A percentile compares a stretch with the other conserved stretches of the same genome.
These are phyloP conservation scores for Hypoxylon sp. DNA, from an alignment of 2,329 filamentous ascomycete genomes.

Conservation along the genomic window DNA sequence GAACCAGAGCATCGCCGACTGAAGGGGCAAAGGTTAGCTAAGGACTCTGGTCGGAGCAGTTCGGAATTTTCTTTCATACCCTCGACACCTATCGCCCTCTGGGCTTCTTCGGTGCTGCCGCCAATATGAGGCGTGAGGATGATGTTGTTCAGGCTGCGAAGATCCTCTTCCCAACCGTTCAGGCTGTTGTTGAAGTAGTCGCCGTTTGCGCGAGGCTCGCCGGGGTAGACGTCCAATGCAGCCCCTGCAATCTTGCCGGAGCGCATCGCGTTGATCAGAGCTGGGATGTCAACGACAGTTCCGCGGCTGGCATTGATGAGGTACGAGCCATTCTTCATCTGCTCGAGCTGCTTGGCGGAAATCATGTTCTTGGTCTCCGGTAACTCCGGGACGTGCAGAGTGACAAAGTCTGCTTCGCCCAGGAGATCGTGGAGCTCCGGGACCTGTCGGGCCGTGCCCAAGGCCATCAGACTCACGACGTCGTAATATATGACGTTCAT, in stretches of 20 bases:
- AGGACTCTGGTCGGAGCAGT: not conserved
- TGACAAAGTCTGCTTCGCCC: constrained; percentile 85
- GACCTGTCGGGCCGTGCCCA: constrained; percentile 88
- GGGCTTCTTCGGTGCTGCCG: constrained; percentile 96
- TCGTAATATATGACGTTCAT: constrained; percentile 99
- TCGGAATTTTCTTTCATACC: constrained; percentile 50
- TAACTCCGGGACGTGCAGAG: constrained; percentile 91
- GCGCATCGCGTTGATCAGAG: constrained; percentile 86
- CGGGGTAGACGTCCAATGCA: constrained; percentile 94
- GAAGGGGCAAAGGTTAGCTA: constrained; percentile 26
- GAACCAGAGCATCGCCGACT: constrained; percentile 85
- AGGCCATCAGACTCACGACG: constrained; percentile 89
- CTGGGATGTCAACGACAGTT: constrained; percentile 91
- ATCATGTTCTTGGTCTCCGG: constrained; percentile 95
- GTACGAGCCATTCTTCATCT: constrained; percentile 94
- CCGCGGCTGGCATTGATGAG: constrained; percentile 96
- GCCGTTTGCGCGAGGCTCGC: constrained; percentile 92
- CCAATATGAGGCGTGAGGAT: constrained; percentile 97
- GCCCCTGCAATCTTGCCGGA: constrained; percentile 89
- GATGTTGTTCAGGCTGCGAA: constrained; percentile 86
- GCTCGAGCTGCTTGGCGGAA: constrained; percentile 75
- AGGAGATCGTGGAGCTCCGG: constrained; percentile 79
- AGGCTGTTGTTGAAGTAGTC: constrained; percentile 89
- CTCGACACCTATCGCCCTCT: constrained; percentile 94
- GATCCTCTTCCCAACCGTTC: constrained; percentile 85